Base-by-base conservation (phyloP, 805 yeast species). In the Candida multigemmis region DNA sequence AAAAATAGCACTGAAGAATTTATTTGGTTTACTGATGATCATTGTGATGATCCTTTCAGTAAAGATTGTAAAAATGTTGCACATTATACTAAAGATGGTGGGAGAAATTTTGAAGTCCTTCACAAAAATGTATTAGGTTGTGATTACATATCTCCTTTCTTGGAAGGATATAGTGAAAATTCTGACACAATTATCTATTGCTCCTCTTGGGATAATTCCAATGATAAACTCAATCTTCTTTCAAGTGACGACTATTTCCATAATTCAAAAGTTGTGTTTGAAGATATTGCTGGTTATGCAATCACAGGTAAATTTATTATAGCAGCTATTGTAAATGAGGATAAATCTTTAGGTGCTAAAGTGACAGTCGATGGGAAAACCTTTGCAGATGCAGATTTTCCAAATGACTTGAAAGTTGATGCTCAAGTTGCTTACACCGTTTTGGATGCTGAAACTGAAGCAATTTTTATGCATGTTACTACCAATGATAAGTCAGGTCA, bases 401-500 rank as follows among this genome's bases (percentile, higher is more conserved):
- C 98, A 2, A 47, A 48, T 23, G 69, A 71, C 19, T 60, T 81
- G 39, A 54, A 66, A 5, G 73, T 78, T 14, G 70, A 70, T 22
- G 60, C 65, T 19, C 37, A 42, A 22, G 53, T 56, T 24, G 65
- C 65, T 1, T 86, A 83, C 52, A 87, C 96, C 0, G 68, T 89
- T 14, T 58, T 91, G 22, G 85, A 83, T 21, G 73, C 89, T 1
- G 67, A 68, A 15, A 65, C 85, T 0, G 70, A 77, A 17, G 72
- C 94, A 2, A 62, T 91, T 4, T 80, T 86, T 51, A 45, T 91
- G 53, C 96, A 85, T 48, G 80, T 86, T 6, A 82, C 95, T 3
- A 78, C 87, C 0, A 62, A 63, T 39, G 45, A 56, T 12, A 63
- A 56, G 8, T 23, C 41, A 1, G 73, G 67, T 10, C 42, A 54